phyloP scores from a whole-genome alignment of 2,329 filamentous ascomycete genomes.

The Aspergillus neotritici region DNA sequence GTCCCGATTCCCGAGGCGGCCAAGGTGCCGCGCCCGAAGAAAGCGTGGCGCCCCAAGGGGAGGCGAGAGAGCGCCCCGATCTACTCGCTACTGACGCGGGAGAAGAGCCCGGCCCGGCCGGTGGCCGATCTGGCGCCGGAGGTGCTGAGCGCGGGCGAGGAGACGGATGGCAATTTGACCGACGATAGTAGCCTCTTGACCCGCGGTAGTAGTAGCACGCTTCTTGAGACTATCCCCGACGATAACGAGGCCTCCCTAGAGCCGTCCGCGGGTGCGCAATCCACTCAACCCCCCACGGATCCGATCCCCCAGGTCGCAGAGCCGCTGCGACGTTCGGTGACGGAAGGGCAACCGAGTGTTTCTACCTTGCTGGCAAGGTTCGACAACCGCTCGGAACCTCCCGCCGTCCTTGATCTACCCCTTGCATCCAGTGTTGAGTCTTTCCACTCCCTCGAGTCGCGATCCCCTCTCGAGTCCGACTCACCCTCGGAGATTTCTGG shows the following conservation, averaged over 20 bases:
- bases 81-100: slow-evolving; percentile 11
- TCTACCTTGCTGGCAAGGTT: slow-evolving; percentile 36
- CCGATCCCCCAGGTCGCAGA: slow-evolving; percentile 9
- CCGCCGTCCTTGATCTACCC: slow-evolving; percentile 23
- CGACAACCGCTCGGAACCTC: slow-evolving; percentile 25
- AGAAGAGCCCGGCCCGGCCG: slow-evolving; percentile 10
- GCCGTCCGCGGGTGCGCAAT: too few species aligned
- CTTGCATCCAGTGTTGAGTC: slow-evolving; percentile 38
- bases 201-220: slow-evolving; percentile 19
- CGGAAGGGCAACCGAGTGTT: slow-evolving; percentile 30
- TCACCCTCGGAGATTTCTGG: slow-evolving; percentile 9
- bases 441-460: slow-evolving; percentile 36
- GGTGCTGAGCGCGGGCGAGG: slow-evolving; percentile 25
- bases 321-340: slow-evolving; percentile 18
- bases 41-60: slow-evolving; percentile 61
- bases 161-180: slow-evolving; percentile 29
- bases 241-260: slow-evolving; percentile 9
- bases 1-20: slow-evolving; percentile 67
- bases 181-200: slow-evolving; percentile 26
- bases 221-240: slow-evolving; percentile 20
- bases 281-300: not conserved
- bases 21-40: slow-evolving; percentile 59
- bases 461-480: slow-evolving; percentile 19
- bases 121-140: slow-evolving; percentile 14
- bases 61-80: slow-evolving; percentile 35